Evolutionary conservation across 106 monocot genomes (phyloP).

Genomic region (Gastrodia elata): DNA sequence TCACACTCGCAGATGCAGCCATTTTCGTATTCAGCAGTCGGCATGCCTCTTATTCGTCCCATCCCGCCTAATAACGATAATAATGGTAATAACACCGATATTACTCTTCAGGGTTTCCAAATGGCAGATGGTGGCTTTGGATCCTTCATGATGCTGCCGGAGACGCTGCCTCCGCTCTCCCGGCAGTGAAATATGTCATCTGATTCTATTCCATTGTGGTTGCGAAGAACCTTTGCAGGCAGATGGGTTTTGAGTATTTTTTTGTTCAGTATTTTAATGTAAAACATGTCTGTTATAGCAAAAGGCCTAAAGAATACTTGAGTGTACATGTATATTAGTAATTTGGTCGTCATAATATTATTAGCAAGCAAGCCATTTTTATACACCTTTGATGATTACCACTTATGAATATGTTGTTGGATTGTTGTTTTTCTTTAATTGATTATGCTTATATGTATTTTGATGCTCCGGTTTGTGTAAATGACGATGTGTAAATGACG

Average conservation of each 20-base stretch:
- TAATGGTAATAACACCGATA: too few relatives aligned
- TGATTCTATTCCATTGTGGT: not conserved
- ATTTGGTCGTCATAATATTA: too few relatives aligned
- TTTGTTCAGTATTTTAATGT: not conserved
- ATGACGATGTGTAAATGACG: too few relatives aligned
- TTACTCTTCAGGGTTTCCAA: slow-evolving; percentile 13
- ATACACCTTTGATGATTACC: too few relatives aligned
- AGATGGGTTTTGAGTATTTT: not conserved
- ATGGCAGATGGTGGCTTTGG: slow-evolving; percentile 11
- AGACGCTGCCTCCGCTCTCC: slow-evolving; percentile 24
- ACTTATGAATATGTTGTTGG: too few relatives aligned
- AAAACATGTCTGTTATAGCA: not conserved
- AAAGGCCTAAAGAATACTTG: not conserved
- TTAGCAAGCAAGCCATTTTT: too few relatives aligned
- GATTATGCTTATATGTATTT: too few relatives aligned
- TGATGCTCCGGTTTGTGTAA: too few relatives aligned
- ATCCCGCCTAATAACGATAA: slow-evolving; percentile 7
- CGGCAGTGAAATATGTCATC: slow-evolving; percentile 8
- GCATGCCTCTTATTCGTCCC: slow-evolving; percentile 4
- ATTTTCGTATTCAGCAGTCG: slow-evolving; percentile 3
- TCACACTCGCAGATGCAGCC: slow-evolving; percentile 1
- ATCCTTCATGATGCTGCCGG: slow-evolving; percentile 7
- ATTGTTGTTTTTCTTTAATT: too few relatives aligned
- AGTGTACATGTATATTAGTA: slow-evolving; percentile 2
- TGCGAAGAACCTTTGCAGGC: not conserved